phyloP scores from a whole-genome alignment of 805 yeast species.

The Wickerhamomyces tratensis region DNA sequence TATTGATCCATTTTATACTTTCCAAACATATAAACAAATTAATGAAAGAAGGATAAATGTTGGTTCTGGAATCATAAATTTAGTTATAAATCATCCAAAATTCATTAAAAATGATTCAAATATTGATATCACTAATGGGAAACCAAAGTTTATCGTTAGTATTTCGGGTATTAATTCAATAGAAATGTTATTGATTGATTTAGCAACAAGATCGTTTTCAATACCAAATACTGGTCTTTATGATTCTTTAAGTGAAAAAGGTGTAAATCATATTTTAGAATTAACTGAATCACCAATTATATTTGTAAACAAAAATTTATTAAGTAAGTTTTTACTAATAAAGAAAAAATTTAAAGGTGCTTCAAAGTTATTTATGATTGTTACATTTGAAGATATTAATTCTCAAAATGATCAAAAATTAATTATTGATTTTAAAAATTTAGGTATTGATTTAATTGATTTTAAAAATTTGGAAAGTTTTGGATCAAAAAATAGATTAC shows the following conservation, averaged over 20 bases:
- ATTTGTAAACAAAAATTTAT: constrained; percentile 33
- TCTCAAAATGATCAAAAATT: constrained; percentile 1
- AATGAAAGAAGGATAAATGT: constrained; percentile 27
- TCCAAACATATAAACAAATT: constrained; percentile 27
- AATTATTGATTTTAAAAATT: not conserved
- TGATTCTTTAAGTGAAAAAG: constrained; percentile 35
- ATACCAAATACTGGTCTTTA: constrained; percentile 32
- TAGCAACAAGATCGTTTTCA: constrained; percentile 44
- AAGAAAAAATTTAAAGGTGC: constrained; percentile 21
- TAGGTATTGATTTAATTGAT: constrained; percentile 23
- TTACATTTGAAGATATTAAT: constrained; percentile 9
- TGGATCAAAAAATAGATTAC: constrained; percentile 20
- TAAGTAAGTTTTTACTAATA: constrained; percentile 29
- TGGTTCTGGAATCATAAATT: constrained; percentile 35
- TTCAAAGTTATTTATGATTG: constrained; percentile 5
- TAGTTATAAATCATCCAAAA: constrained; percentile 13
- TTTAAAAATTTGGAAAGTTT: constrained; percentile 20
- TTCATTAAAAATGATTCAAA: constrained; percentile 7
- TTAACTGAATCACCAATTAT: constrained; percentile 46
- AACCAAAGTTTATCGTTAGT: constrained; percentile 30
- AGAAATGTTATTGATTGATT: constrained; percentile 50
- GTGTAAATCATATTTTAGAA: constrained; percentile 41
- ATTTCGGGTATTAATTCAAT: constrained; percentile 39
- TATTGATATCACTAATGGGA: constrained; percentile 12
- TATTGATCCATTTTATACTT: constrained; percentile 30